Conservation (phyloP, 306 rosid species). For the Cucurbita moschata region DNA sequence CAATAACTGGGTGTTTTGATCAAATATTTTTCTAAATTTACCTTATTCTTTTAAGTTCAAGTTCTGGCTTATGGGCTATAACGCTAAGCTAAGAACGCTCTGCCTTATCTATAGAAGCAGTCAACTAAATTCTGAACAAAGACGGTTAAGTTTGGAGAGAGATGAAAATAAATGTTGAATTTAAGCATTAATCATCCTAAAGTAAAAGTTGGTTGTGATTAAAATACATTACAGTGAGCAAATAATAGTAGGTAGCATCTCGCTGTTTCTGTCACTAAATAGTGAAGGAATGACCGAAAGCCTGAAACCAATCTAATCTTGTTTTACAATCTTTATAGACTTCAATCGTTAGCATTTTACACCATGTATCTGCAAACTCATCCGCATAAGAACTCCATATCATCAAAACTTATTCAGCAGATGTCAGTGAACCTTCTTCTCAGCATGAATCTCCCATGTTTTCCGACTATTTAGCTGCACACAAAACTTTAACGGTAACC, state of each 20-base stretch:
- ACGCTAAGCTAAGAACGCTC: no score
- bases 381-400: background rate
- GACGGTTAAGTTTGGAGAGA: no score
- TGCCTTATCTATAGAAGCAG: no score
- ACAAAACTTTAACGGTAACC: slow-evolving; percentile 28
- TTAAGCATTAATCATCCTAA: background rate
- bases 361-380: background rate
- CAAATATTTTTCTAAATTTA: background rate
- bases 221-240: background rate
- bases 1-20: background rate
- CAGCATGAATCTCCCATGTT: background rate
- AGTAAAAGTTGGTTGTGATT: background rate
- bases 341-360: slow-evolving; percentile 4
- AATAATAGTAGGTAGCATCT: background rate
- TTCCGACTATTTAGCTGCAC: background rate
- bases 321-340: background rate
- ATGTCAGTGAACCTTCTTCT: background rate
- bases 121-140: no score
- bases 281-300: background rate
- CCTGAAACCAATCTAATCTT: slow-evolving; percentile 4
- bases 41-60: background rate
- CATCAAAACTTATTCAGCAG: slow-evolving; percentile 9
- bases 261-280: background rate
- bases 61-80: no score
- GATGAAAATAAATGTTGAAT: background rate